Percentiles rank a stretch among this genome's conserved stretches.
Conservation (phyloP, 495 filamentous ascomycete genomes). For the Haplographium delicatum region DNA sequence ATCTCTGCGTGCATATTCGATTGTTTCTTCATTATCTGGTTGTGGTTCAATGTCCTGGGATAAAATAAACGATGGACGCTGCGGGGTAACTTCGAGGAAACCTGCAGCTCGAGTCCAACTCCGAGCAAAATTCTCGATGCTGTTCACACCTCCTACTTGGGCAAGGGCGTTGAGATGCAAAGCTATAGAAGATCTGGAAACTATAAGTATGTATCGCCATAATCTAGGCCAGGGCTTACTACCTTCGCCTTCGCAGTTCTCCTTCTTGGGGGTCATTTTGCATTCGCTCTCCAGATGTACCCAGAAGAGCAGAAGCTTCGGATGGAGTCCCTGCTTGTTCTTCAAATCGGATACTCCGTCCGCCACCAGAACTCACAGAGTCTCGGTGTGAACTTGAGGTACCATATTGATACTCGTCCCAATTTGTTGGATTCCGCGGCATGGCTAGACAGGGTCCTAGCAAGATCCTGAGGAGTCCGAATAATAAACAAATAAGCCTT, state of each 20-base stretch:
- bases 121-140: constrained; percentile 87
- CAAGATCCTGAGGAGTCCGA: no score
- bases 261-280: constrained; percentile 6
- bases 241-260: constrained; percentile 21
- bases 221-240: neutral
- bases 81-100: constrained; percentile 79
- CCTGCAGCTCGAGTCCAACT: constrained; percentile 90
- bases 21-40: constrained; percentile 19
- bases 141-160: constrained; percentile 86
- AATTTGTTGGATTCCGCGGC: constrained; percentile 42
- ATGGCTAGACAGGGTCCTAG: constrained; percentile 2
- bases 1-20: constrained; percentile 29
- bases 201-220: neutral
- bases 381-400: constrained; percentile 22
- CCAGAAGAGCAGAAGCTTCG: constrained; percentile 5
- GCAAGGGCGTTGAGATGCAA: constrained; percentile 61
- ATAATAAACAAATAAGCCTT: no score
- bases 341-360: constrained; percentile 32
- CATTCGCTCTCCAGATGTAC: neutral
- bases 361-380: constrained; percentile 31
- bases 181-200: constrained; percentile 64
- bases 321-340: constrained; percentile 13
- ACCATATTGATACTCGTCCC: constrained; percentile 44
- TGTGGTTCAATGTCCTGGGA: constrained; percentile 34
- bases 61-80: constrained; percentile 64